These are phyloP conservation scores for Dryas drummondii DNA, from an alignment of 306 rosid species.

Conservation along the genomic window DNA sequence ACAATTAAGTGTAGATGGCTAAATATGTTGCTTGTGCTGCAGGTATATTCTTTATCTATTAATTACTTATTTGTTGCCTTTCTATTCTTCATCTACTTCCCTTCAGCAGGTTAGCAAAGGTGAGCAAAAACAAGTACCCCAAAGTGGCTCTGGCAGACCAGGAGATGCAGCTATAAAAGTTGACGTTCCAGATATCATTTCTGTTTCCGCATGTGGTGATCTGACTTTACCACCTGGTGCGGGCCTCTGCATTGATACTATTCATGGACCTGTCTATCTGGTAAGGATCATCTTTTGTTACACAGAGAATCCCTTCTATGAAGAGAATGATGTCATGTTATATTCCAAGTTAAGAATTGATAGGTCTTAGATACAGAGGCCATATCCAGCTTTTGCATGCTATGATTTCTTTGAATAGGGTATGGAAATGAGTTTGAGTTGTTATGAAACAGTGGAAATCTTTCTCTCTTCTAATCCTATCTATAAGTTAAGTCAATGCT, in stretches of 20 bases:
- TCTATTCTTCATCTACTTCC: conserved; percentile 11
- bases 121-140: conserved; percentile 53
- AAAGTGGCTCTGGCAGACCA: conserved; percentile 53
- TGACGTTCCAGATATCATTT: conserved; percentile 80
- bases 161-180: conserved; percentile 62
- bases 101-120: conserved; percentile 52
- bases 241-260: conserved; percentile 88
- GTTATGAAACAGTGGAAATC: not conserved
- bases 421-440: not conserved
- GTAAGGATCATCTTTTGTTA: conserved; percentile 44
- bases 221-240: conserved; percentile 97
- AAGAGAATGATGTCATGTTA: not conserved
- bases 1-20: not conserved
- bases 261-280: conserved; percentile 76
- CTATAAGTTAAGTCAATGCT: not conserved
- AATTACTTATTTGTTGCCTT: conserved; percentile 12
- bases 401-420: not conserved
- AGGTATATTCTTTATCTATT: not conserved
- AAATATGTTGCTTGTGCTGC: conserved; percentile 17
- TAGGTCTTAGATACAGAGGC: not conserved
- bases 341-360: not conserved
- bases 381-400: not conserved
- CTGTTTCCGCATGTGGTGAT: conserved; percentile 94
- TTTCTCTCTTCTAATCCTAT: not conserved
- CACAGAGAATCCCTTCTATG: not conserved